phyloP scores from a whole-genome alignment of 73 alveolate genomes.

The Durusdinium trenchii region DNA sequence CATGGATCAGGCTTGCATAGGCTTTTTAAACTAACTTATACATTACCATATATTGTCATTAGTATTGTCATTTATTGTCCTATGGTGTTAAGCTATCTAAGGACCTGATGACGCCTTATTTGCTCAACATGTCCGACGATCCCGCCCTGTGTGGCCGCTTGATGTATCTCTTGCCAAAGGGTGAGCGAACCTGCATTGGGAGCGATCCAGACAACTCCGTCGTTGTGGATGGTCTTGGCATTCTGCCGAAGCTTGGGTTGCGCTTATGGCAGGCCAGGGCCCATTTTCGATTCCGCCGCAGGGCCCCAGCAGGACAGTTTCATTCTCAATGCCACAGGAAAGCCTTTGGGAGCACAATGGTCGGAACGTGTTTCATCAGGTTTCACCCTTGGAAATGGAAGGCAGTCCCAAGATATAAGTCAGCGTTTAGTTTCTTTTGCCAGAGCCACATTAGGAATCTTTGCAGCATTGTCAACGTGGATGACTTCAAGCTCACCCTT shows the following conservation, averaged over 20 bases:
- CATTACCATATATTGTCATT: no score
- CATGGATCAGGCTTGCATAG: no score
- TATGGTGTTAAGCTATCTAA: no score
- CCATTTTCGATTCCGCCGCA: no score
- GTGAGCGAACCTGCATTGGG: conserved; percentile 78
- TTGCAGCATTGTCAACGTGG: conserved; percentile 78
- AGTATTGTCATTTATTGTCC: no score
- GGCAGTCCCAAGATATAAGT: no score
- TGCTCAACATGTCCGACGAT: conserved; percentile 86
- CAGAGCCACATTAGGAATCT: not conserved
- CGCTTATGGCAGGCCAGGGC: not conserved
- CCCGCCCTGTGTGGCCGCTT: conserved; percentile 27
- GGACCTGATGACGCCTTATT: conserved; percentile 48
- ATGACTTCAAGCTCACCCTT: conserved; percentile 47
- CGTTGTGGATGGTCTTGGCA: conserved; percentile 67
- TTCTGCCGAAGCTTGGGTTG: conserved; percentile 33
- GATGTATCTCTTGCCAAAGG: conserved; percentile 35
- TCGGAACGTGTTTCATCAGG: no score
- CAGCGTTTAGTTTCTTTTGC: not conserved
- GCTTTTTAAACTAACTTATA: no score
- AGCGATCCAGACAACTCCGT: conserved; percentile 80
- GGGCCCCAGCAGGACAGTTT: no score
- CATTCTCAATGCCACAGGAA: no score
- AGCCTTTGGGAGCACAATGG: no score
- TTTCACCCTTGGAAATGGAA: no score